Percentiles rank a stretch among this genome's conserved stretches.
phyloP scores from a whole-genome alignment of 768 basidiomycete species.

The Coprinopsis strossmayeri region DNA sequence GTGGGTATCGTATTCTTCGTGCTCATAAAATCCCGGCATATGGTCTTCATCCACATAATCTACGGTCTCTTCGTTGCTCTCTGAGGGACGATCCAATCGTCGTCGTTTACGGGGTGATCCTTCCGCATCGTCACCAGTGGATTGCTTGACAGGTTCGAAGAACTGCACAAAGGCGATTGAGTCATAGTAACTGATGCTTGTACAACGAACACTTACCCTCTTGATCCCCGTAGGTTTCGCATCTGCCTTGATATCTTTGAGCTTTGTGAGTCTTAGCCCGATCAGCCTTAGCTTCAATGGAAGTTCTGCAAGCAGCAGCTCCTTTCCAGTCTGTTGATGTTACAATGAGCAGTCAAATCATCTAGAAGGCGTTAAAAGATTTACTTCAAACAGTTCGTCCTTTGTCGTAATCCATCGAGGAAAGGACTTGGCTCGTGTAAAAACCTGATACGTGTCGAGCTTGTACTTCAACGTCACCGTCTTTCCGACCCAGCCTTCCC shows the following conservation, averaged over 20 bases:
- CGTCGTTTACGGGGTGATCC: constrained; percentile 13
- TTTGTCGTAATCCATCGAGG: constrained; percentile 72
- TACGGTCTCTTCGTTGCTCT: constrained; percentile 16
- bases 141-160: constrained; percentile 36
- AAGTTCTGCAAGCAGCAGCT: constrained; percentile 73
- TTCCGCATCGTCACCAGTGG: constrained; percentile 28
- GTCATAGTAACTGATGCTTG: not conserved
- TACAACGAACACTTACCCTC: constrained; percentile 38
- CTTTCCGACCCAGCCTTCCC: constrained; percentile 78
- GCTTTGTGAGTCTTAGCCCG: constrained; percentile 81
- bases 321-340: constrained; percentile 62
- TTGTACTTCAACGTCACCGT: constrained; percentile 94
- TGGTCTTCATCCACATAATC: constrained; percentile 24
- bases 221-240: constrained; percentile 55
- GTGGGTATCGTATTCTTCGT: constrained; percentile 34
- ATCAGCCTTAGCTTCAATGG: constrained; percentile 80
- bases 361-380: constrained; percentile 18
- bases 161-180: constrained; percentile 35
- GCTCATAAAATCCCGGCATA: constrained; percentile 51
- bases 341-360: constrained; percentile 10
- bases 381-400: constrained; percentile 70
- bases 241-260: constrained; percentile 69
- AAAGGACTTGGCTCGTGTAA: constrained; percentile 79
- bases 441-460: constrained; percentile 82
- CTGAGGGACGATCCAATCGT: constrained; percentile 20